Conservation (phyloP, 345 rosid species). For the Zanthoxylum bungeanum region DNA sequence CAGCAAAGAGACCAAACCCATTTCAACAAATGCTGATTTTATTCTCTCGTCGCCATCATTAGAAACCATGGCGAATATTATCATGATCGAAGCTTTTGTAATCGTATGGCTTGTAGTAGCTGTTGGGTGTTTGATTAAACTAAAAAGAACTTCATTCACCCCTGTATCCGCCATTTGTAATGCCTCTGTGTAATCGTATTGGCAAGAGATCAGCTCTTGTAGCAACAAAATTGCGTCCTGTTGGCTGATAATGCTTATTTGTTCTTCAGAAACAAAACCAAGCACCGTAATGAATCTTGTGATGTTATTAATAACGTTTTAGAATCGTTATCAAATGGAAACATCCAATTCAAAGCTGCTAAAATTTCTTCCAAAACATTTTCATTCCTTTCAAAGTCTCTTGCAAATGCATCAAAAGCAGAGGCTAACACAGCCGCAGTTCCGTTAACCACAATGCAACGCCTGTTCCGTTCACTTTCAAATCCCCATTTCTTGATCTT, state of each 20-base stretch:
- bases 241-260: conserved; percentile 24
- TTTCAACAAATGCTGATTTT: conserved; percentile 22
- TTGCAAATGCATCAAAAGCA: conserved; percentile 35
- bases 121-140: conserved; percentile 32
- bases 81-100: conserved; percentile 36
- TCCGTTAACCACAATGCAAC: conserved; percentile 26
- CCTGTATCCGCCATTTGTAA: conserved; percentile 27
- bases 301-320: conserved; percentile 26
- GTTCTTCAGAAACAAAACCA: conserved; percentile 33
- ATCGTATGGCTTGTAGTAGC: conserved; percentile 19
- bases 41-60: too few species aligned
- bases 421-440: conserved; percentile 25
- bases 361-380: conserved; percentile 34
- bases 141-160: conserved; percentile 14
- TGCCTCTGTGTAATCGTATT: conserved; percentile 8
- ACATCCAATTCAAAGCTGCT: conserved; percentile 32
- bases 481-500: conserved; percentile 37
- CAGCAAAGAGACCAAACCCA: conserved; percentile 32
- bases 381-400: conserved; percentile 8
- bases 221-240: conserved; percentile 30
- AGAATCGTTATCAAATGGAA: conserved; percentile 36
- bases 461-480: conserved; percentile 52
- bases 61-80: conserved; percentile 35
- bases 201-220: conserved; percentile 32
- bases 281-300: conserved; percentile 23